Evolutionary conservation across 2,329 filamentous ascomycete genomes (phyloP).

Genomic region (Colletotrichum caudatum): DNA sequence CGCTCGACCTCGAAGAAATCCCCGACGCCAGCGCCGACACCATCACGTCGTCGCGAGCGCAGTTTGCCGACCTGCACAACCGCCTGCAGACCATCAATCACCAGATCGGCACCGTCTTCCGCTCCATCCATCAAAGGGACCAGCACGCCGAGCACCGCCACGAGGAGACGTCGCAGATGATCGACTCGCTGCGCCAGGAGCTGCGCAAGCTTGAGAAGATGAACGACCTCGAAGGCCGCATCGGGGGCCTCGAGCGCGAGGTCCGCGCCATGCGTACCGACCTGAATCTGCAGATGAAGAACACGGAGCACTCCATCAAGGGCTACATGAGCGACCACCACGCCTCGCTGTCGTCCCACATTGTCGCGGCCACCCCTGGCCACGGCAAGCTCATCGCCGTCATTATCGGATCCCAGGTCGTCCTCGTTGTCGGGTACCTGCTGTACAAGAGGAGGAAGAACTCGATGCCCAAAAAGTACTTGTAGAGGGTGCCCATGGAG

Average conservation of each 20-base stretch:
- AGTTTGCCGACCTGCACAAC: conserved; percentile 88
- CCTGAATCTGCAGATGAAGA: conserved; percentile 61
- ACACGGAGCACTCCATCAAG: conserved; percentile 65
- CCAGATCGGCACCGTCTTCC: conserved; percentile 73
- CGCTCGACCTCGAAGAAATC: conserved; percentile 55
- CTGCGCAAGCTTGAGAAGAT: conserved; percentile 60
- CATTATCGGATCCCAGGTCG: conserved; percentile 79
- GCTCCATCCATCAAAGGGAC: conserved; percentile 64
- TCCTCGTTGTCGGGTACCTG: conserved; percentile 77
- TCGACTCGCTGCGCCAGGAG: conserved; percentile 61
- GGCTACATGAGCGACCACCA: conserved; percentile 65
- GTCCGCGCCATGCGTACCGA: conserved; percentile 69
- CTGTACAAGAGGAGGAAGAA: conserved; percentile 84
- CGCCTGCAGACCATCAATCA: conserved; percentile 81
- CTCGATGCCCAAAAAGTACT: conserved; percentile 89
- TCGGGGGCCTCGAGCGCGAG: conserved; percentile 69
- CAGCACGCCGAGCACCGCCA: conserved; percentile 67
- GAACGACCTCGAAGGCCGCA: conserved; percentile 57
- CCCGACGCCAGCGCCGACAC: conserved; percentile 62
- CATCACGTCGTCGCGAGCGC: conserved; percentile 65
- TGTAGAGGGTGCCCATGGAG: conserved; percentile 60
- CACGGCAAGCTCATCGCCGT: conserved; percentile 72
- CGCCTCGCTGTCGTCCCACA: conserved; percentile 60
- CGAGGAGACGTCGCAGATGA: conserved; percentile 62
- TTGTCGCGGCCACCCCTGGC: conserved; percentile 61